Percentiles rank a stretch among this genome's conserved stretches.
Evolutionary conservation across 768 basidiomycete genomes (phyloP).

Genomic region (Coprinopsis strossmayeri): DNA sequence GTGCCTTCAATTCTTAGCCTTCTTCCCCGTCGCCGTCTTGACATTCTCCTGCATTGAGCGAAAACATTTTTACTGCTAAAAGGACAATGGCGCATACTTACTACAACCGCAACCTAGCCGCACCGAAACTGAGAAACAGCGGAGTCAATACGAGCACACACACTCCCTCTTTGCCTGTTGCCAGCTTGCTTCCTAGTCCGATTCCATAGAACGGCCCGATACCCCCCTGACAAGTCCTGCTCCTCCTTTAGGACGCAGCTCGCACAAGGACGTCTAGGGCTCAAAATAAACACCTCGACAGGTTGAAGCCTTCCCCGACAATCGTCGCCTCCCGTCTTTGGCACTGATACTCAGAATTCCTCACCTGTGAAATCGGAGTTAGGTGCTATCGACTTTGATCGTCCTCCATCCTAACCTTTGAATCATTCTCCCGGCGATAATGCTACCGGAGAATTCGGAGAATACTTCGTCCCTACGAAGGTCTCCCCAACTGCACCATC

Average conservation of each 20-base stretch:
- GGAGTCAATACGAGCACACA: background rate
- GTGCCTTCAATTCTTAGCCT: background rate
- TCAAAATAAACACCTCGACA: background rate
- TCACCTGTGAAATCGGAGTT: constrained; percentile 19
- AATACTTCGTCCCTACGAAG: constrained; percentile 3
- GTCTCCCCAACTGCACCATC: background rate
- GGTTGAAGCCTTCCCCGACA: background rate
- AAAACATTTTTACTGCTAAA: background rate
- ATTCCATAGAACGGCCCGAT: background rate
- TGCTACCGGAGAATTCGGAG: constrained; percentile 15
- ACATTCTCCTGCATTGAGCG: background rate
- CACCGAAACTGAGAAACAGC: constrained; percentile 4
- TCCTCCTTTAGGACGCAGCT: background rate
- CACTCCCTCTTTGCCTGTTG: background rate
- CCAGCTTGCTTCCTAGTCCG: constrained; percentile 1
- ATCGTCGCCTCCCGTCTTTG: constrained; percentile 6
- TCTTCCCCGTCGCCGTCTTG: background rate
- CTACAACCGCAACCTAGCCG: background rate
- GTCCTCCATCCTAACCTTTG: constrained; percentile 33
- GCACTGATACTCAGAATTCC: background rate
- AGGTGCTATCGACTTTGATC: constrained; percentile 29
- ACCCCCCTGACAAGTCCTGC: background rate
- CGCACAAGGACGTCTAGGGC: background rate
- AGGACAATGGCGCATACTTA: background rate
- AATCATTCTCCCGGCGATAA: constrained; percentile 15